Conservation (phyloP, 345 rosid species). For the Carallia brachiata region DNA sequence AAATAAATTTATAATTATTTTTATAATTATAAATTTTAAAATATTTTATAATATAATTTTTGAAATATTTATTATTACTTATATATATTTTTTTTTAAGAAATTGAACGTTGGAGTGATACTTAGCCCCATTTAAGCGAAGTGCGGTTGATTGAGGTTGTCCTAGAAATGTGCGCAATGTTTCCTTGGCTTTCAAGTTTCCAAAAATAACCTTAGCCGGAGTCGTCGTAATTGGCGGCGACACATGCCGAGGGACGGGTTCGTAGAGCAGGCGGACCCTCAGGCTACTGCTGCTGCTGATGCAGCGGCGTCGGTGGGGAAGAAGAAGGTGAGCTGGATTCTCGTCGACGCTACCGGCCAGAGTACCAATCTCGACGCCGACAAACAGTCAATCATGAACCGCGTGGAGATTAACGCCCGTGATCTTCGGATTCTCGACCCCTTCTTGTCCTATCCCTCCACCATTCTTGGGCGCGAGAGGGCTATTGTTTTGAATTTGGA, state of each 20-base stretch:
- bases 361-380: conserved; percentile 57
- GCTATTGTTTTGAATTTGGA: conserved; percentile 94
- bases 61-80: too few species aligned
- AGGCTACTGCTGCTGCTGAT: conserved; percentile 25
- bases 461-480: conserved; percentile 88
- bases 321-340: conserved; percentile 80
- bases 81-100: too few species aligned
- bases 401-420: conserved; percentile 94
- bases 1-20: too few species aligned
- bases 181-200: too few species aligned
- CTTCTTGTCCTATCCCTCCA: conserved; percentile 80
- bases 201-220: too few species aligned
- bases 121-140: too few species aligned
- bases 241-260: conserved; percentile 58
- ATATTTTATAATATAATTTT: too few species aligned
- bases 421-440: conserved; percentile 97
- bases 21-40: too few species aligned
- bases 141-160: too few species aligned
- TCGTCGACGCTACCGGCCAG: conserved; percentile 51
- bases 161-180: too few species aligned
- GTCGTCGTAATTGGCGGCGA: too few species aligned
- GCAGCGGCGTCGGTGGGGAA: conserved; percentile 3
- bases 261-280: conserved; percentile 66
- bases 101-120: too few species aligned
- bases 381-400: conserved; percentile 87